phyloP scores from a whole-genome alignment of 306 rosid genomes.

The Begonia peltatifolia region DNA sequence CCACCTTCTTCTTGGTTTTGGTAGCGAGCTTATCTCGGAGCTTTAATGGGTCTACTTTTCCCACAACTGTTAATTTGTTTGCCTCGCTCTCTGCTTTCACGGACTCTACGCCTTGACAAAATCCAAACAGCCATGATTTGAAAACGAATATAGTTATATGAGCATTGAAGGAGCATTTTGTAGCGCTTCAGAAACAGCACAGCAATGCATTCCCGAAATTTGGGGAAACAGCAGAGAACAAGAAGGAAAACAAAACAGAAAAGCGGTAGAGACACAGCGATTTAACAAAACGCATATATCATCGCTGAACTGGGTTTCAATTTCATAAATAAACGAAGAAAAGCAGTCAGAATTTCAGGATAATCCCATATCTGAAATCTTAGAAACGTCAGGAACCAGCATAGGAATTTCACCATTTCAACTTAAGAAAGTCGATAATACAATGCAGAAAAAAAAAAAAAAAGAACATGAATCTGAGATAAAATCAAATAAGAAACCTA shows the following conservation, averaged over 20 bases:
- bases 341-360: too few species aligned
- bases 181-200: neutral
- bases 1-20: conserved; percentile 49
- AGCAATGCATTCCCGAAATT: neutral
- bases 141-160: too few species aligned
- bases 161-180: neutral
- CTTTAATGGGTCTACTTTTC: conserved; percentile 36
- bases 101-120: conserved; percentile 25
- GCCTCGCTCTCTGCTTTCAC: conserved; percentile 22
- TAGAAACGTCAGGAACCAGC: too few species aligned
- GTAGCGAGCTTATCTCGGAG: conserved; percentile 27
- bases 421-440: too few species aligned
- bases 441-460: neutral
- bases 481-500: neutral
- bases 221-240: neutral
- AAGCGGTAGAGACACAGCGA: too few species aligned
- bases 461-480: neutral
- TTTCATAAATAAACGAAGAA: too few species aligned
- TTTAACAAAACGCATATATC: too few species aligned
- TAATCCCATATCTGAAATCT: too few species aligned
- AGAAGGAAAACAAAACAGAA: neutral
- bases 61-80: conserved; percentile 46
- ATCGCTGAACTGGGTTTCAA: too few species aligned
- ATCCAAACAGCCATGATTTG: too few species aligned
- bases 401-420: too few species aligned